A percentile compares a stretch with the other conserved stretches of the same genome.
Evolutionary conservation across 441 rosid species (phyloP).

Genomic region (Pelargonium exstipulatum): DNA sequence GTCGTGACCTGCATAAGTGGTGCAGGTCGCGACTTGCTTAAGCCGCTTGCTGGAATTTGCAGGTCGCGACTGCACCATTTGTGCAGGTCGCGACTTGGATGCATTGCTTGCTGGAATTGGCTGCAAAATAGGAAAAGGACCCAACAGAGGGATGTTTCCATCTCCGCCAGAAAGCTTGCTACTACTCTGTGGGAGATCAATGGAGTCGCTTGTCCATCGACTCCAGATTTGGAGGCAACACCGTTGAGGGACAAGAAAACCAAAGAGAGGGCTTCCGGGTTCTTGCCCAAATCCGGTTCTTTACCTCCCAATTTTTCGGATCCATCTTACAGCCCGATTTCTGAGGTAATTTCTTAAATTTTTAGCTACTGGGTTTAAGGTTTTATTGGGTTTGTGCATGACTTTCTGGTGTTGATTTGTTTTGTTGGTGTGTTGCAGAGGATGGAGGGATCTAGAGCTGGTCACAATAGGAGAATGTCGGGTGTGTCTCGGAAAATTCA

Average conservation of each 20-base stretch:
- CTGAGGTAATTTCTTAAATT: constrained; percentile 46
- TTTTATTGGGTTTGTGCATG: too few species aligned
- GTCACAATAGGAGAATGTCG: constrained; percentile 66
- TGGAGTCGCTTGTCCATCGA: constrained; percentile 51
- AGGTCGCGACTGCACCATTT: too few species aligned
- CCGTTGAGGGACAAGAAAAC: constrained; percentile 41
- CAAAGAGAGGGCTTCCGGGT: constrained; percentile 48
- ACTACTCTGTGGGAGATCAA: constrained; percentile 99
- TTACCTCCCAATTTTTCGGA: constrained; percentile 91
- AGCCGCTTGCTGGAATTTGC: too few species aligned
- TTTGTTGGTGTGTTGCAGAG: constrained; percentile 38
- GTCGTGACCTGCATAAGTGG: too few species aligned
- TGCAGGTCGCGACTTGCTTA: too few species aligned
- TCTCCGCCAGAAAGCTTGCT: constrained; percentile 92
- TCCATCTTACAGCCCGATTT: constrained; percentile 94
- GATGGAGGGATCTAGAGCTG: constrained; percentile 75
- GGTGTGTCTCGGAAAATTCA: constrained; percentile 59
- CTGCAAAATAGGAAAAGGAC: too few species aligned
- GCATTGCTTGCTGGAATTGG: too few species aligned
- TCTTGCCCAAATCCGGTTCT: constrained; percentile 56
- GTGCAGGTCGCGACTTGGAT: too few species aligned
- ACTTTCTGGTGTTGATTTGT: constrained; percentile 17
- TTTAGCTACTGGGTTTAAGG: too few species aligned
- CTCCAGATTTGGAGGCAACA: constrained; percentile 35
- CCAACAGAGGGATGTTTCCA: constrained; percentile 61